phyloP scores from a whole-genome alignment of 208 protist genomes.

The Wallacemonas collosoma region DNA sequence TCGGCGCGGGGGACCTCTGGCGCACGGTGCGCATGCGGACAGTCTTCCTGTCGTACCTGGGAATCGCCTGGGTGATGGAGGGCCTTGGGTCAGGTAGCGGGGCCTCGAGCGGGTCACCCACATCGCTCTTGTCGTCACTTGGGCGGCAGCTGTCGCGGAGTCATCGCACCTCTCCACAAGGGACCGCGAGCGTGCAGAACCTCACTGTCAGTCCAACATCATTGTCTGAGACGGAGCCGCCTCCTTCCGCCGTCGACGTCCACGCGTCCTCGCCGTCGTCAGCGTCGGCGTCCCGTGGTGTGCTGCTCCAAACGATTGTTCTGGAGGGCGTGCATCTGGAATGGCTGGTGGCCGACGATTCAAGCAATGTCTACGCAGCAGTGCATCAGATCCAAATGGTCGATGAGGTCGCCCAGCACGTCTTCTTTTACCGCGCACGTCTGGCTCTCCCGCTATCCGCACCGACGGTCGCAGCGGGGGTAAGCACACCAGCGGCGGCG shows the following conservation, averaged over 20 bases:
- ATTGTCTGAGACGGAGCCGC: background rate
- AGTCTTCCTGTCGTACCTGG: constrained; percentile 45
- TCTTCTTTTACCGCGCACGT: constrained; percentile 62
- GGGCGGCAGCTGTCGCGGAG: background rate
- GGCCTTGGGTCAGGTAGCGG: background rate
- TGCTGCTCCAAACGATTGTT: constrained; percentile 41
- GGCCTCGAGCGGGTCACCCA: background rate
- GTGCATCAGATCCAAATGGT: constrained; percentile 71
- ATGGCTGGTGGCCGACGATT: constrained; percentile 54
- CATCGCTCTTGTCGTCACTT: background rate
- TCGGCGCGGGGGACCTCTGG: constrained; percentile 51
- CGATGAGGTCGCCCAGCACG: constrained; percentile 39
- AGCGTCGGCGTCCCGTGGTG: background rate
- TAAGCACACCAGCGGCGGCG: background rate
- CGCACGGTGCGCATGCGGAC: constrained; percentile 38
- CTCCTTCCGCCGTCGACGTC: constrained; percentile 4
- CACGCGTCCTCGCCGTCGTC: background rate
- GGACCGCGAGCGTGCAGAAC: background rate
- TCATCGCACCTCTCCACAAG: background rate
- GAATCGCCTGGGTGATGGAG: constrained; percentile 43
- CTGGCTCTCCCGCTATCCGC: constrained; percentile 23
- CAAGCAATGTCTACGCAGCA: constrained; percentile 40
- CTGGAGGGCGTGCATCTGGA: constrained; percentile 56
- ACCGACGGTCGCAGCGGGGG: background rate
- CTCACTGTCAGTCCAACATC: background rate